Evolutionary conservation across 2,329 filamentous ascomycete genomes (phyloP), one percentile per base, ranked within the genome.

Genomic region (Ceratocystis papillata): DNA sequence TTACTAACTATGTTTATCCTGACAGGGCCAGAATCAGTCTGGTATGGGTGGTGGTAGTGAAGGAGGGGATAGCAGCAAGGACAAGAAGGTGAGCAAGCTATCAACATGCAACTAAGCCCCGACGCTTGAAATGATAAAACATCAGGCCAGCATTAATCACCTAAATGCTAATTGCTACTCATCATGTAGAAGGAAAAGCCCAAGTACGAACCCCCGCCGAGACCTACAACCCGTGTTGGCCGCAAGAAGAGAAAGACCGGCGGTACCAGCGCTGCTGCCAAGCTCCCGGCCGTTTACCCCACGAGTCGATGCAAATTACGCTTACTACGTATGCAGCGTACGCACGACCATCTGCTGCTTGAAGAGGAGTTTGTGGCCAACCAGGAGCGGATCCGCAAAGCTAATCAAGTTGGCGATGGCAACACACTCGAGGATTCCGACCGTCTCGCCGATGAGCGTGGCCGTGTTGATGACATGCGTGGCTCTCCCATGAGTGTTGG

Each of bases 321-420:
- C 72, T 90, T 97, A 70, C 84, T 99, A 68, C 90, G 94, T 72
- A 96, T 99, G 94, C 94, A 99, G 79, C 87, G 94, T 73, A 91
- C 97, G 72, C 95, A 99, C 80, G 94, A 99, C 75, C 94, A 99
- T 74, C 82, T 99, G 68, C 81, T 99, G 69, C 85, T 99, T 37
- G 94, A 99, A 76, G 94, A 99, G 75, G 94, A 99, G 78, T 99
- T 96, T 71, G 94, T 99, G 69, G 93, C 97, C 81, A 99, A 99
- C 76, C 94, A 99, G 78, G 94, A 99, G 78, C 89, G 90, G 59
- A 81, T 96, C 72, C 87, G 95, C 72, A 96, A 96, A 77, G 88
- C 91, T 69, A 96, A 96, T 82, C 83, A 86, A 1, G 87, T 84
- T 65, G 88, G 89, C 74, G 87, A 88, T 71, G 86, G 83, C 65